Evolutionary conservation across 805 yeast genomes (phyloP).

Genomic region (Yarrowia yakushimensis): DNA sequence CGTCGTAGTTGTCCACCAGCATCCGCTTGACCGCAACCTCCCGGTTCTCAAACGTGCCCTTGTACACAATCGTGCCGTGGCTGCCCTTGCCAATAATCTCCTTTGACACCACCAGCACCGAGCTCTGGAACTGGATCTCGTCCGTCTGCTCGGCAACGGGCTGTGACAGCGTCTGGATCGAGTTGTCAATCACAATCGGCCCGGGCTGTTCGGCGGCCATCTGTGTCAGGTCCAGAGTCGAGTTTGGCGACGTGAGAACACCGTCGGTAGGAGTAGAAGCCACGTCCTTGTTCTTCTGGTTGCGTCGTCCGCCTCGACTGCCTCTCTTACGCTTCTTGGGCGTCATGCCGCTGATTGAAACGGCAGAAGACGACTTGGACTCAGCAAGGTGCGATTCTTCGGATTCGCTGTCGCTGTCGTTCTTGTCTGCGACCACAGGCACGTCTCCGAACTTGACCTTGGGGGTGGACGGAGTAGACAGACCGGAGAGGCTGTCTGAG

Average conservation of each 20-base stretch:
- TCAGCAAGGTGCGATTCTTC: constrained; percentile 13
- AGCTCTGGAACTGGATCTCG: constrained; percentile 16
- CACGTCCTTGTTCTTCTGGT: constrained; percentile 29
- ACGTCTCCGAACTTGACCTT: not conserved
- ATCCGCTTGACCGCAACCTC: constrained; percentile 96
- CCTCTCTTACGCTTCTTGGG: constrained; percentile 74
- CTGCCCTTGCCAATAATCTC: constrained; percentile 90
- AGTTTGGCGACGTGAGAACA: constrained; percentile 3
- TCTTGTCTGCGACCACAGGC: not conserved
- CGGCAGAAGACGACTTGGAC: not conserved
- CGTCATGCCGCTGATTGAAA: not conserved
- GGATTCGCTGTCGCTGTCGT: not conserved
- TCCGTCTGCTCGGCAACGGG: constrained; percentile 21
- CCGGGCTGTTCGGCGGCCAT: not conserved
- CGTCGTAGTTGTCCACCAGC: constrained; percentile 88
- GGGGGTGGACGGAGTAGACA: not conserved
- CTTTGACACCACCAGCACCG: constrained; percentile 33
- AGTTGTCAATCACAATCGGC: constrained; percentile 23
- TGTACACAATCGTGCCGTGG: constrained; percentile 91
- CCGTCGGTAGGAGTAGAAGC: not conserved
- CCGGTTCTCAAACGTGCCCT: constrained; percentile 84
- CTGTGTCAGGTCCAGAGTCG: not conserved
- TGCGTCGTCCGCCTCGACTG: constrained; percentile 73
- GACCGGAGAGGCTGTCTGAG: not conserved
- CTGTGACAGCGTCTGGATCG: constrained; percentile 23